Conservation (phyloP, 148 eudicot species). For the Heliamphora exappendiculata region DNA sequence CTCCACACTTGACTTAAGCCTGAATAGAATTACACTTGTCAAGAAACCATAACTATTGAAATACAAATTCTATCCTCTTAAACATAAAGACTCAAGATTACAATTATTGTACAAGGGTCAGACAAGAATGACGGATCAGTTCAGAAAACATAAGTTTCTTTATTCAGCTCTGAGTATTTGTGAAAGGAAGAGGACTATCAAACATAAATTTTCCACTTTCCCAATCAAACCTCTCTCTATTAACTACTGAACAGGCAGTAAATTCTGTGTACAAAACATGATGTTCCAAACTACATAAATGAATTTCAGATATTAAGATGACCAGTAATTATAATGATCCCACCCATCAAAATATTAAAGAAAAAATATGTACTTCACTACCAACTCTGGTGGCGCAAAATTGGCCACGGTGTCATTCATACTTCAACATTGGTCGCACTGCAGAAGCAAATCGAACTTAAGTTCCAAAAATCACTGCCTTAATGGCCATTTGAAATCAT, state of each 20-base stretch:
- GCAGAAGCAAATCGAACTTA: neutral
- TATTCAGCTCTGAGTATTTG: neutral
- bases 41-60: neutral
- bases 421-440: neutral
- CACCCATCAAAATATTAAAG: neutral
- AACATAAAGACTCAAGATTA: neutral
- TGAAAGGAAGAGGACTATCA: neutral
- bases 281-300: neutral
- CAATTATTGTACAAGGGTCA: neutral
- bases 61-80: neutral
- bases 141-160: neutral
- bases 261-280: constrained; percentile 5
- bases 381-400: neutral
- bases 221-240: neutral
- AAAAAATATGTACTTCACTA: neutral
- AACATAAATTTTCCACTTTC: neutral
- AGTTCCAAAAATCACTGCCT: constrained; percentile 5
- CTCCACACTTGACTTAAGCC: too few relatives aligned
- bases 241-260: neutral
- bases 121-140: neutral
- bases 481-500: constrained; percentile 21
- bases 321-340: neutral
- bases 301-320: constrained; percentile 3
- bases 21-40: too few relatives aligned
- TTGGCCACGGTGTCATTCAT: neutral